A percentile compares a stretch with the other conserved stretches of the same genome.
These are phyloP conservation scores for Lithohypha guttulata DNA, from an alignment of 2,329 filamentous ascomycete species.

Conservation along the genomic window DNA sequence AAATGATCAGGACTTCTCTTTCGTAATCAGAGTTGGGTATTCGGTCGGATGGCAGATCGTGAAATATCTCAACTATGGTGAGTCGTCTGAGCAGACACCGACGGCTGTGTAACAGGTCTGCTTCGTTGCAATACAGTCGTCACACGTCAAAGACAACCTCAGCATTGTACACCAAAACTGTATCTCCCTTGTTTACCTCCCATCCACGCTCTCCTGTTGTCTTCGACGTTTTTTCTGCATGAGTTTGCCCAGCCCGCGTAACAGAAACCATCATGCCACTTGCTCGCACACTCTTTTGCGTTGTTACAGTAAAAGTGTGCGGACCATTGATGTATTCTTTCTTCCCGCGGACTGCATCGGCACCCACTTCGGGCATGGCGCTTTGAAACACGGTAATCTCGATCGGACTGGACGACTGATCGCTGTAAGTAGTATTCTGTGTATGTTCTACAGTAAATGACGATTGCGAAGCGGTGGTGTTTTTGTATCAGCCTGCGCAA, in stretches of 20 bases:
- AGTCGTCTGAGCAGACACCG: not conserved
- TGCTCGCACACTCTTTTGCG: not conserved
- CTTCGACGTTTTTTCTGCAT: not conserved
- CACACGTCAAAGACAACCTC: not conserved
- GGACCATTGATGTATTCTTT: not conserved
- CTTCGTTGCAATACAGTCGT: not conserved
- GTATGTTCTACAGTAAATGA: no score
- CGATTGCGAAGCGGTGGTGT: no score
- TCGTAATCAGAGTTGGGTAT: not conserved
- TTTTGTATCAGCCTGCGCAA: no score
- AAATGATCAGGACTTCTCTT: not conserved
- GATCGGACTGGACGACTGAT: no score
- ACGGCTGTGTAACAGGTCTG: no score
- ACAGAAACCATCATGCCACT: no score
- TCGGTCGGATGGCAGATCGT: not conserved
- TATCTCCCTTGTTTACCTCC: not conserved
- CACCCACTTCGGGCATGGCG: not conserved
- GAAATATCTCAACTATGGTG: not conserved
- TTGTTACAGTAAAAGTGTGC: constrained; percentile 2
- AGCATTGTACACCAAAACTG: not conserved
- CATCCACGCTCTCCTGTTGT: not conserved
- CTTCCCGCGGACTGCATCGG: not conserved
- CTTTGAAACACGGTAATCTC: no score
- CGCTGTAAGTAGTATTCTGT: no score
- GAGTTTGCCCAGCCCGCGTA: not conserved